Base-by-base conservation (phyloP, 345 rosid genomes). In the Punica granatum region DNA sequence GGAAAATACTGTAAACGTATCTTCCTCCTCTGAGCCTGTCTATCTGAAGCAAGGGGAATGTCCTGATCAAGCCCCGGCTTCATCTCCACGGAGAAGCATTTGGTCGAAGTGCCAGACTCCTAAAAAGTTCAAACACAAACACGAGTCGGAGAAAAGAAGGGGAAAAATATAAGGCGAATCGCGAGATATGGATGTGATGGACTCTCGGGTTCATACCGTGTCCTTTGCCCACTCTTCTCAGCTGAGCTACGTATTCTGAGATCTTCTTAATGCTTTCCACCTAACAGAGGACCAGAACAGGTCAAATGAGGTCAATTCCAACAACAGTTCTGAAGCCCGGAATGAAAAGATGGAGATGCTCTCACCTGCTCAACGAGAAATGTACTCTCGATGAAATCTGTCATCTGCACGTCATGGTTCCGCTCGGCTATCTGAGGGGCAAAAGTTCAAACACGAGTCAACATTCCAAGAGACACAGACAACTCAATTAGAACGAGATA, bases 101-200 rank as follows among this genome's bases (percentile, higher is more conserved):
- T 85, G 86, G 76, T 87, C 86, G 2, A 87, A 87, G 84, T 87
- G 90, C 90, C 90, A 87, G 11, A 80, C 85, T 19, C 92, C 92
- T 87, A 74, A 65, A 78, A 56, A 30, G 30, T n/a, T 51, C 18
- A 26, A 73, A 61, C 58, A 58, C 41, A 13, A 25, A 12, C 19
- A 32, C 21, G 41, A 36, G 21, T 63, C 39, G 39, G 43, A 16
- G 19, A 64, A 28, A 23, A 23, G 25, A 31, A 44, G 33, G 44
- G 35, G 18, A 54, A 42, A 5, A 35, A 13, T 14, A 58, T 26
- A 1, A 6, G 61, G 21, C 30, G 4, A 3, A 51, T 11, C 43
- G 5, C 19, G 10, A 0, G 34, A 69, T 54, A 5, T 23, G 1
- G 7, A 15, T 44, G 7, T 21, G 23, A 31, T 43, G 53, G 46